Base-by-base conservation (phyloP, 1,284 basidiomycete genomes). In the Cryptococcus sp. region DNA sequence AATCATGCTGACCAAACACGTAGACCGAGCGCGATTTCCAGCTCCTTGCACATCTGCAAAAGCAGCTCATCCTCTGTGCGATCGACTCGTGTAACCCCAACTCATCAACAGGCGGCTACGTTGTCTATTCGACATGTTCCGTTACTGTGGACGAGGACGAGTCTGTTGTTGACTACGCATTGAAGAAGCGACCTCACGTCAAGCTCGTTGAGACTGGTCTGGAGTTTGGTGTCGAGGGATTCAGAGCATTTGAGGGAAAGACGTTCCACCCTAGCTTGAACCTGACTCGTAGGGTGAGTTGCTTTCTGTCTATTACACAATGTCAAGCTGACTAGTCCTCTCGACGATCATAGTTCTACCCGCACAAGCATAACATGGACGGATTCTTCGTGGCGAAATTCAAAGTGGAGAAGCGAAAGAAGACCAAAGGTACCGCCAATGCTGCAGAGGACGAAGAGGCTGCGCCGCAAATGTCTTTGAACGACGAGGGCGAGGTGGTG, bases 331-430 rank as follows among this genome's bases (percentile, higher is more conserved):
- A 50, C 20, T 15, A 46, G 15, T 15, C 23, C 51, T 46, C n/a
- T 19, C 43, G 34, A 19, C 17, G 22, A 26, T 37, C 6, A 3
- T 57, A 74, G 67, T 79, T 75, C 64, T 78, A 78, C 66, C 77
- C 77, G 19, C 76, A 78, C 62, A 79, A 78, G 59, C 76, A 79
- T 65, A 79, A 79, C 67, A 78, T 99, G 90, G 96, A 99, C 78
- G 96, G 96, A 2, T 99, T 99, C 83, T 99, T 87, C 77, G 93
- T 99, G 55, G 94, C 95, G 64, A 99, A 99, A 80, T 91, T 99
- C 83, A 96, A 93, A 79, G 87, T 99, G 22, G 88, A 87, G 74
- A 89, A 86, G 78, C 84, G 87, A 59, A 75, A 79, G 51, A 93
- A 91, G 80, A 73, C 66, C 52, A 73, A 70, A 50, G 72, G 68